Conservation (phyloP, 345 rosid species). For the Boechera retrofracta region DNA sequence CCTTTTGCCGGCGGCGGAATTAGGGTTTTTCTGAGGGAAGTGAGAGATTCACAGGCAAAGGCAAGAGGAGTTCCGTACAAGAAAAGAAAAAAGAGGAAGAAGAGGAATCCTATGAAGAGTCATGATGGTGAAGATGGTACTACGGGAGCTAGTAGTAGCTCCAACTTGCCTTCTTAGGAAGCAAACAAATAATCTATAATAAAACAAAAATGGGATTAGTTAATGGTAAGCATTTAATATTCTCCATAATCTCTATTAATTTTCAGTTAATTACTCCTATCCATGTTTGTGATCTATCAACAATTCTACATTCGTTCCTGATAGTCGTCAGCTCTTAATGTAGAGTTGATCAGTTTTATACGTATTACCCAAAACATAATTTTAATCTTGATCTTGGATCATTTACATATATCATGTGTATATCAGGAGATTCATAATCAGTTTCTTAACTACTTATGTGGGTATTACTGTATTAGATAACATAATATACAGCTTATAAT, state of each 20-base stretch:
- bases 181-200: slow-evolving; percentile 33
- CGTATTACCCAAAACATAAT: background rate
- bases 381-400: background rate
- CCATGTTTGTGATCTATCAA: too few species aligned
- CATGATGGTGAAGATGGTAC: slow-evolving; percentile 42
- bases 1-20: slow-evolving; percentile 82
- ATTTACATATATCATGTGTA: background rate
- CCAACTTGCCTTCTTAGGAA: slow-evolving; percentile 46
- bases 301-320: too few species aligned
- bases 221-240: slow-evolving; percentile 41
- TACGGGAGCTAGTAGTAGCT: slow-evolving; percentile 39
- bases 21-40: slow-evolving; percentile 73
- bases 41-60: slow-evolving; percentile 82
- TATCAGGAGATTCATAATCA: background rate
- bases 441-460: background rate
- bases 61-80: slow-evolving; percentile 90
- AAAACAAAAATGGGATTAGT: slow-evolving; percentile 35
- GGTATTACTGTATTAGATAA: background rate
- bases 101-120: slow-evolving; percentile 43
- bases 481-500: background rate
- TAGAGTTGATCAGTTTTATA: too few species aligned
- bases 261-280: background rate
- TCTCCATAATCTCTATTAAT: slow-evolving; percentile 4
- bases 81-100: slow-evolving; percentile 86
- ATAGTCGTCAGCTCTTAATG: too few species aligned